phyloP scores from a whole-genome alignment of 495 filamentous ascomycete genomes.

The Hypoxylon fragiforme region DNA sequence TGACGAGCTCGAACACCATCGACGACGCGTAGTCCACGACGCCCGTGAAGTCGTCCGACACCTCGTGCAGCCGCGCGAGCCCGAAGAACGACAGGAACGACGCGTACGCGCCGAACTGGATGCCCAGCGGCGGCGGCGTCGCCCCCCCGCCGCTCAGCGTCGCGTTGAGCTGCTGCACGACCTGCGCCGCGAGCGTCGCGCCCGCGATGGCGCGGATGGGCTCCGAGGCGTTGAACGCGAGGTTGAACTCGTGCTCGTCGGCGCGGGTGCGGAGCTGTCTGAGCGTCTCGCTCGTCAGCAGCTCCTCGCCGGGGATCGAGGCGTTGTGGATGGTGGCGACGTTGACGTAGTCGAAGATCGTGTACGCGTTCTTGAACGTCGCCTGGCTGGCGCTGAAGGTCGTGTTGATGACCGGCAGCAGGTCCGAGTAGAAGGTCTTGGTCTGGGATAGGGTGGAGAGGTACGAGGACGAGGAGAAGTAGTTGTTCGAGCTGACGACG shows the following conservation, averaged over 20 bases:
- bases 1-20: constrained; percentile 77
- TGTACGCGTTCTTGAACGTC: constrained; percentile 73
- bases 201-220: constrained; percentile 55
- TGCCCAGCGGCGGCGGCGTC: constrained; percentile 23
- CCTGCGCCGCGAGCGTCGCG: constrained; percentile 65
- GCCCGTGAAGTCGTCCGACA: constrained; percentile 65
- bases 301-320: constrained; percentile 53
- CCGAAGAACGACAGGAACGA: constrained; percentile 77
- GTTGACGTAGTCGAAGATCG: constrained; percentile 75
- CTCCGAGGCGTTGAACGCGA: constrained; percentile 56
- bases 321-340: constrained; percentile 73
- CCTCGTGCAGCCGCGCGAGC: constrained; percentile 59
- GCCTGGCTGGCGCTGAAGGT: constrained; percentile 57
- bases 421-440: constrained; percentile 62
- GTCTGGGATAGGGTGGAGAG: constrained; percentile 53
- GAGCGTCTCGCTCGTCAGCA: constrained; percentile 56
- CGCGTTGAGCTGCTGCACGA: constrained; percentile 64
- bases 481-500: constrained; percentile 68
- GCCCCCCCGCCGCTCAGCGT: constrained; percentile 56
- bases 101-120: constrained; percentile 72
- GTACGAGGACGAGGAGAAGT: constrained; percentile 67
- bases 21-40: constrained; percentile 69
- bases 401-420: constrained; percentile 63
- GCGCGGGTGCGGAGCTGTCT: constrained; percentile 65
- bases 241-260: constrained; percentile 67